Evolutionary conservation across 2,329 filamentous ascomycete species (phyloP).

Genomic region (Aspergillus transmontanensis): DNA sequence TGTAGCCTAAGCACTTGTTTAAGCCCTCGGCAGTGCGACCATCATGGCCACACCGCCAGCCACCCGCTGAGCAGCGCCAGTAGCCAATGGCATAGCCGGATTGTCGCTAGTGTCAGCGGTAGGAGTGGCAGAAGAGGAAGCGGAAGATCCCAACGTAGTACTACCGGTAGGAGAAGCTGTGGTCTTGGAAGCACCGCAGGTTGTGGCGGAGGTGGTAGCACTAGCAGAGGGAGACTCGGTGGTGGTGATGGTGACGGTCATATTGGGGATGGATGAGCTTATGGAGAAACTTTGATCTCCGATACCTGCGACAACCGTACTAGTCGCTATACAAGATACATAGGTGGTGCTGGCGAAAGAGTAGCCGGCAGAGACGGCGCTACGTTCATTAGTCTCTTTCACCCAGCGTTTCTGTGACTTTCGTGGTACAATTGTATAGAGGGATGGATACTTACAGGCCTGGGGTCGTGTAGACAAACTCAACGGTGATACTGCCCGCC

Average conservation of each 20-base stretch:
- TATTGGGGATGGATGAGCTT: neutral
- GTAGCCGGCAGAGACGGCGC: neutral
- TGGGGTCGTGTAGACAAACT: neutral
- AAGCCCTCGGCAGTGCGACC: neutral
- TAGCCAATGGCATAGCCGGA: neutral
- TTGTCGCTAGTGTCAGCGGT: neutral
- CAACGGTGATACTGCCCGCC: neutral
- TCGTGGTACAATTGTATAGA: neutral
- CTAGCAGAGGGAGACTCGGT: neutral
- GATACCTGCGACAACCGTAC: neutral
- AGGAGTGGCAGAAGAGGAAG: neutral
- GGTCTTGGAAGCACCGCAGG: neutral
- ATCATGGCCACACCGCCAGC: neutral
- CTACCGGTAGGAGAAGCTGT: neutral
- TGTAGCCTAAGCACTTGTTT: neutral
- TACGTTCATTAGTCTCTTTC: neutral
- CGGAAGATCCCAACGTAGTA: neutral
- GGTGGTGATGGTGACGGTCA: neutral
- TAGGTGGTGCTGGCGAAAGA: neutral
- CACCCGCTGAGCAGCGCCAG: neutral
- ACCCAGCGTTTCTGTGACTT: fast-evolving
- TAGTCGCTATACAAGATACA: neutral
- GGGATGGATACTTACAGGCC: neutral
- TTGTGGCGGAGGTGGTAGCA: neutral
- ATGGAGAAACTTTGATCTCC: neutral